Conservation (phyloP, 352 stramenopile genomes). For the Globisporangium cystogenes region DNA sequence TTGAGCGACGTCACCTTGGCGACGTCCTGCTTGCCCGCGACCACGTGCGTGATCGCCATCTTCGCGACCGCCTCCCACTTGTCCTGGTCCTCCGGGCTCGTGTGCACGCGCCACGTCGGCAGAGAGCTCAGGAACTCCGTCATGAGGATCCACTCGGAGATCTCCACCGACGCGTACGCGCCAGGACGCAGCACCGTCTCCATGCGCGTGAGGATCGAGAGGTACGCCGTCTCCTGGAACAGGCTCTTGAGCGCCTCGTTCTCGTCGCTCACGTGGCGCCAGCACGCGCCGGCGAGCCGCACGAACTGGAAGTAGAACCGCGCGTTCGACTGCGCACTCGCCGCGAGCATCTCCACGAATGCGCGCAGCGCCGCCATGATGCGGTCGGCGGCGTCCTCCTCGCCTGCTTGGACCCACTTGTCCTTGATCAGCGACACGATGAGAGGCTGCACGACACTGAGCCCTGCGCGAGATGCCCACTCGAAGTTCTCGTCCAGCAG, state of each 20-base stretch:
- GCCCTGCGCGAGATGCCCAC: constrained; percentile 10
- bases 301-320: constrained; percentile 18
- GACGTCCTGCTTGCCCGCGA: constrained; percentile 56
- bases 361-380: constrained; percentile 9
- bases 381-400: neutral
- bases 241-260: constrained; percentile 10
- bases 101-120: constrained; percentile 16
- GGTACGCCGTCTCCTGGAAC: constrained; percentile 23
- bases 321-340: constrained; percentile 12
- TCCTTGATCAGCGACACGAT: constrained; percentile 15
- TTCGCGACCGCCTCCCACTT: constrained; percentile 48
- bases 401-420: constrained; percentile 1
- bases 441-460: constrained; percentile 14
- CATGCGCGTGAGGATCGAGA: constrained; percentile 23
- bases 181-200: constrained; percentile 23
- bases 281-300: constrained; percentile 14
- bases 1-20: constrained; percentile 40
- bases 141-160: constrained; percentile 31
- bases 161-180: constrained; percentile 28
- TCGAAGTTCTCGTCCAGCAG: constrained; percentile 12
- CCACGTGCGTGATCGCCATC: constrained; percentile 43
- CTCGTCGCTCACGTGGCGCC: constrained; percentile 6
- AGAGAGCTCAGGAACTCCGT: constrained; percentile 33
- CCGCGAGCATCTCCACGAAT: constrained; percentile 15
- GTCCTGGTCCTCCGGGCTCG: constrained; percentile 24